Conservation (phyloP, 2,329 filamentous ascomycete genomes). For the Xylaria digitata region DNA sequence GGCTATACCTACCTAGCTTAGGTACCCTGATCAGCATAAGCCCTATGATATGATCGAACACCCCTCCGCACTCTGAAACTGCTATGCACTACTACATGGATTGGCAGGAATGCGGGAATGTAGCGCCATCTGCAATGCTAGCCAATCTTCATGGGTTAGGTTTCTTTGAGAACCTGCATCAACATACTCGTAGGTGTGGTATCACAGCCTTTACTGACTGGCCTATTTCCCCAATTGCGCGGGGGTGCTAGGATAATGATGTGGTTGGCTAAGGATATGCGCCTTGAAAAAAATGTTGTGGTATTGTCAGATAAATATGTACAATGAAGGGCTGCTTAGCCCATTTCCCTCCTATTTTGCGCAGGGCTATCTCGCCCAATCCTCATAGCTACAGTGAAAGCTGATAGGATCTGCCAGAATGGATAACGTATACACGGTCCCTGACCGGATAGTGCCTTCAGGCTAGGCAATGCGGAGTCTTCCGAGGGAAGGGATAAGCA, state of each 20-base stretch:
- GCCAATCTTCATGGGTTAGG: background rate
- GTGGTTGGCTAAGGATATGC: background rate
- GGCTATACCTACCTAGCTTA: no score
- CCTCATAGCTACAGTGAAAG: background rate
- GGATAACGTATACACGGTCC: conserved; percentile 2
- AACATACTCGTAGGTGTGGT: background rate
- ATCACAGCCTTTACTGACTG: background rate
- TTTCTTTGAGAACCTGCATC: background rate
- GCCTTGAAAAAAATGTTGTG: conserved; percentile 1
- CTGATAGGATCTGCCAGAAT: background rate
- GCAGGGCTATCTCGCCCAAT: background rate
- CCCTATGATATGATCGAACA: no score
- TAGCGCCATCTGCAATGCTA: background rate
- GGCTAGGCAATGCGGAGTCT: conserved; percentile 2
- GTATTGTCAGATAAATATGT: conserved; percentile 29
- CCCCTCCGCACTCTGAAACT: background rate
- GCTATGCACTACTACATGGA: background rate
- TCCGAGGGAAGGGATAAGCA: conserved; percentile 16
- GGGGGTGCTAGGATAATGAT: background rate
- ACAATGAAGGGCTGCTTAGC: conserved; percentile 27
- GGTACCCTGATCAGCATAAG: no score
- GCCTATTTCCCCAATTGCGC: background rate
- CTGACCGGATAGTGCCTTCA: background rate
- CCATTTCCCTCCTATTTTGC: background rate
- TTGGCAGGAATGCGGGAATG: background rate